phyloP scores from a whole-genome alignment of 352 stramenopile genomes.

The Phytophthora ohioensis region DNA sequence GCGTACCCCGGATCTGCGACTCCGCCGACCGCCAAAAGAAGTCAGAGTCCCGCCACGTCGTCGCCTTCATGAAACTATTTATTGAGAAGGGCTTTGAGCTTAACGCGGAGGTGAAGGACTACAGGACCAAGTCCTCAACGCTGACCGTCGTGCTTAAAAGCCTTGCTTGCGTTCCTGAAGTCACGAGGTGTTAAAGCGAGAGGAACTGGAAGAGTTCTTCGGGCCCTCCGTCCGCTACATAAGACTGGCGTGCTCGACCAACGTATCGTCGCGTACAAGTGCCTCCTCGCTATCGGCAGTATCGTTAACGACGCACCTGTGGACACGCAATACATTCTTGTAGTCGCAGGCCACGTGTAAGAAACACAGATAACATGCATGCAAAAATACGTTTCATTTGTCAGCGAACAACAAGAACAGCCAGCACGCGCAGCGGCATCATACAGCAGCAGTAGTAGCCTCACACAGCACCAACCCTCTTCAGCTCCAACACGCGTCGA shows the following conservation, averaged over 20 bases:
- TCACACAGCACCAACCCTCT: no score
- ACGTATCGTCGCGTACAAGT: constrained; percentile 10
- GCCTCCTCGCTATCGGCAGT: neutral
- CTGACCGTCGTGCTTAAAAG: neutral
- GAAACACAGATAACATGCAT: no score
- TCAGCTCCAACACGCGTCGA: no score
- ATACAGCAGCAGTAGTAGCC: no score
- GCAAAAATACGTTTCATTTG: no score
- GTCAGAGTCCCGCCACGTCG: constrained; percentile 22
- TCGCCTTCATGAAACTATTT: constrained; percentile 36
- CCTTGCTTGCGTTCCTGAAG: constrained; percentile 12
- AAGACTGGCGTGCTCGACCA: neutral
- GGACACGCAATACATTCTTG: constrained; percentile 13
- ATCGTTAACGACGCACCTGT: constrained; percentile 12
- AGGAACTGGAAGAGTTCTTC: neutral
- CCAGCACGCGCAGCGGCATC: no score
- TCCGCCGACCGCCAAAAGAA: constrained; percentile 29
- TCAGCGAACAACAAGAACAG: no score
- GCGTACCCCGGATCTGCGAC: constrained; percentile 1
- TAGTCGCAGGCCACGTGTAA: no score
- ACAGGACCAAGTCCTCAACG: neutral
- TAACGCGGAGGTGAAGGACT: neutral
- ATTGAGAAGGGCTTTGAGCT: neutral
- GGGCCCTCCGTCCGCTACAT: constrained; percentile 5
- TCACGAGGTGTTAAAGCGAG: neutral